Evolutionary conservation across 1,284 basidiomycete genomes (phyloP).

Genomic region (Apiotrichum porosum): DNA sequence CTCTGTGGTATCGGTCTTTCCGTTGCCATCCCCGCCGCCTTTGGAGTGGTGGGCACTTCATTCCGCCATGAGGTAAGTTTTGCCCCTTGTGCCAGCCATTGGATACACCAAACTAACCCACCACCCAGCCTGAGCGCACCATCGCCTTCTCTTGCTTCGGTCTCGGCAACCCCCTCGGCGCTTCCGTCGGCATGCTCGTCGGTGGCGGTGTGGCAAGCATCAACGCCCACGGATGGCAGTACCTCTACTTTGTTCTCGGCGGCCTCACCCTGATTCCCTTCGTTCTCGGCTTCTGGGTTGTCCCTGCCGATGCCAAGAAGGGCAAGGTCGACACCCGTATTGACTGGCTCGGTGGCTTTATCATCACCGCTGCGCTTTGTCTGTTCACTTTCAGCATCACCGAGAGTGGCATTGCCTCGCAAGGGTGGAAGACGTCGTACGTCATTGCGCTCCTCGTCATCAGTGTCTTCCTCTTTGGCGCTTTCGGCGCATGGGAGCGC

Average conservation of each 20-base stretch:
- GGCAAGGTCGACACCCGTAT: constrained; percentile 16
- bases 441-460: constrained; percentile 32
- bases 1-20: constrained; percentile 20
- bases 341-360: constrained; percentile 32
- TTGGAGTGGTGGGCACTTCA: constrained; percentile 38
- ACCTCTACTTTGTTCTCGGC: constrained; percentile 38
- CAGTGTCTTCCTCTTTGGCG: constrained; percentile 29
- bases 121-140: constrained; percentile 29
- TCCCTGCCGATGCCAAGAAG: constrained; percentile 24
- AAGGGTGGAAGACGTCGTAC: constrained; percentile 31
- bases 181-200: constrained; percentile 24
- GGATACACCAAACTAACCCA: no score
- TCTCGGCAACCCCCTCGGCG: constrained; percentile 29
- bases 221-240: constrained; percentile 24
- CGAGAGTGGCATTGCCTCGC: constrained; percentile 19
- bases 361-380: constrained; percentile 30
- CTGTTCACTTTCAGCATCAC: constrained; percentile 33
- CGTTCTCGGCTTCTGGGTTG: constrained; percentile 27
- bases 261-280: constrained; percentile 30
- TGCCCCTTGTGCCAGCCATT: no score
- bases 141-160: constrained; percentile 35
- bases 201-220: constrained; percentile 23
- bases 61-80: constrained; percentile 32
- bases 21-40: constrained; percentile 27
- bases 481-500: constrained; percentile 34